Percentiles rank a stretch among this genome's conserved stretches.
These are phyloP conservation scores for Pseudotulostoma volvatum DNA, from an alignment of 495 filamentous ascomycete species.

Conservation along the genomic window DNA sequence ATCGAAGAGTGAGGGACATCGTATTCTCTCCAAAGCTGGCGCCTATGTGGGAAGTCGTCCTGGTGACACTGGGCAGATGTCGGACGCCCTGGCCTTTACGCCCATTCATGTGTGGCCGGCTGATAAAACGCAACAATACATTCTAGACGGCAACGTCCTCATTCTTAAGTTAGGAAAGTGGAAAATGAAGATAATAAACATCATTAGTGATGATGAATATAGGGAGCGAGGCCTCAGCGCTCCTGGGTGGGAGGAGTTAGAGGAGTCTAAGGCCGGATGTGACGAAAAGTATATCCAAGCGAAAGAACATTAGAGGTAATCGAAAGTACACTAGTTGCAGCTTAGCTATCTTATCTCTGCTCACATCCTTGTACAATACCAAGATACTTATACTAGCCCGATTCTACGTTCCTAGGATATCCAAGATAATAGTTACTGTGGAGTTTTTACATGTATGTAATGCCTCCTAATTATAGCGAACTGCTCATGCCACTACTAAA, in stretches of 20 bases:
- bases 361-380: too few relatives aligned
- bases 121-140: conserved; percentile 39
- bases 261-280: conserved; percentile 2
- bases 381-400: too few relatives aligned
- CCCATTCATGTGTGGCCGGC: conserved; percentile 41
- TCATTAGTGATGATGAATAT: conserved; percentile 59
- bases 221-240: conserved; percentile 24
- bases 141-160: conserved; percentile 46
- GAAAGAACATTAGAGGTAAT: too few relatives aligned
- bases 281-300: neutral
- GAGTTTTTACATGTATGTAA: too few relatives aligned
- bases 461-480: too few relatives aligned
- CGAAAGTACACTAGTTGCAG: too few relatives aligned
- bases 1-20: conserved; percentile 49
- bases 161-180: conserved; percentile 66
- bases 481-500: too few relatives aligned
- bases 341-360: too few relatives aligned
- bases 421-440: too few relatives aligned
- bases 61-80: conserved; percentile 36
- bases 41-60: conserved; percentile 50
- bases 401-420: too few relatives aligned
- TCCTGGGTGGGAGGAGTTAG: conserved; percentile 23
- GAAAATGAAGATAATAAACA: conserved; percentile 55
- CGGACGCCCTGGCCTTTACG: conserved; percentile 43
- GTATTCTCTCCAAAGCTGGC: conserved; percentile 39